A percentile compares a stretch with the other conserved stretches of the same genome.
phyloP scores from a whole-genome alignment of 1,284 basidiomycete species.

The Sparassis latifolia region DNA sequence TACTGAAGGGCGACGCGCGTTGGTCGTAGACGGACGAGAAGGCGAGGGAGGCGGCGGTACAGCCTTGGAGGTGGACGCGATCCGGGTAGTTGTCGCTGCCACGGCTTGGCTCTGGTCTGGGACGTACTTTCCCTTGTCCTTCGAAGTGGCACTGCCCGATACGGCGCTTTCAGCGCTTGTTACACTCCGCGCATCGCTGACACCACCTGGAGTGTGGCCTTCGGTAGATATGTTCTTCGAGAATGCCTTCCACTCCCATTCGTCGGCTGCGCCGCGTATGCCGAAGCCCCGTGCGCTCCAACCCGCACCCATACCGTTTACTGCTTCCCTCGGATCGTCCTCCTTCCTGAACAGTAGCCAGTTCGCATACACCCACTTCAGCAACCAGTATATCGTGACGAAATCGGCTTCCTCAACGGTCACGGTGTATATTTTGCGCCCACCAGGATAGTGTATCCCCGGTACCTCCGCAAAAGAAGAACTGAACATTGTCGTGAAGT shows the following conservation, averaged over 20 bases:
- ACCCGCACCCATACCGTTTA: constrained; percentile 53
- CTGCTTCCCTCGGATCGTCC: constrained; percentile 57
- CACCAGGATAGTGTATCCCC: constrained; percentile 31
- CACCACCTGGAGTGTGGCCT: constrained; percentile 21
- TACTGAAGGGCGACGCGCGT: constrained; percentile 17
- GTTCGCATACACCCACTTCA: constrained; percentile 79
- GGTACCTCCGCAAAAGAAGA: constrained; percentile 61
- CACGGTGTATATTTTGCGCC: constrained; percentile 57
- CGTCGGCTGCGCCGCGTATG: constrained; percentile 35
- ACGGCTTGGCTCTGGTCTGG: background rate
- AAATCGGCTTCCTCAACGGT: constrained; percentile 81
- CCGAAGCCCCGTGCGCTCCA: constrained; percentile 58
- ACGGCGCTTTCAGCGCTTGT: constrained; percentile 45
- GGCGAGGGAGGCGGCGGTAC: constrained; percentile 7
- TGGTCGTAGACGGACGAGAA: constrained; percentile 16
- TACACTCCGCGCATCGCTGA: constrained; percentile 41
- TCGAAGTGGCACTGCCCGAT: constrained; percentile 16
- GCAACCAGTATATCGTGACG: constrained; percentile 76
- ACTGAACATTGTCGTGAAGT: constrained; percentile 74
- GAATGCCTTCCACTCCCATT: constrained; percentile 69
- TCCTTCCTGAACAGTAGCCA: constrained; percentile 61
- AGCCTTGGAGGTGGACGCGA: constrained; percentile 7
- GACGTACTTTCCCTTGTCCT: constrained; percentile 14
- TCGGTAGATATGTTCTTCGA: constrained; percentile 35
- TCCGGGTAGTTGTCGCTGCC: background rate